Conservation (phyloP, 1,139 yeast genomes). For the Lodderomyces orthopsilosis region DNA sequence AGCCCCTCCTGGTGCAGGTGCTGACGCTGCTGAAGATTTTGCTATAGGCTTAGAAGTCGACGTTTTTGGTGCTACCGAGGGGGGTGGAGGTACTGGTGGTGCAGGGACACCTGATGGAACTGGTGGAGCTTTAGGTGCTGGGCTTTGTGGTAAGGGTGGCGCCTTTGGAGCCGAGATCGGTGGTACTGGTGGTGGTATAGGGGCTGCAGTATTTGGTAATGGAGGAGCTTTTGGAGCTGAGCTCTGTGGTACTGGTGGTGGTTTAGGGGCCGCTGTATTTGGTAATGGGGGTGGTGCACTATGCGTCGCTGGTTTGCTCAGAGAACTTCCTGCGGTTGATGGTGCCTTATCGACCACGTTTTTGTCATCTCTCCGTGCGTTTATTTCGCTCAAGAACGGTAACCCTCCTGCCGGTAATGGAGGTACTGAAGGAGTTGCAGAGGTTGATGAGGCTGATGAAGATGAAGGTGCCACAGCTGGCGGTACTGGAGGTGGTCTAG, state of each 20-base stretch:
- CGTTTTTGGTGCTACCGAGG: slow-evolving; percentile 19
- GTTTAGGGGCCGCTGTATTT: slow-evolving; percentile 8
- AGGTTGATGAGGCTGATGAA: not conserved
- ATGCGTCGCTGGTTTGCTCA: slow-evolving; percentile 6
- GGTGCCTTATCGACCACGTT: slow-evolving; percentile 53
- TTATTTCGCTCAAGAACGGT: slow-evolving; percentile 56
- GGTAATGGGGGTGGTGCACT: slow-evolving; percentile 14
- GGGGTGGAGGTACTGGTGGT: slow-evolving; percentile 15
- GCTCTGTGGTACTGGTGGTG: slow-evolving; percentile 12
- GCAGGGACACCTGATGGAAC: slow-evolving; percentile 9
- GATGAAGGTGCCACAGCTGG: not conserved
- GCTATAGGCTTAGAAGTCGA: slow-evolving; percentile 10
- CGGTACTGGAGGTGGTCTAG: slow-evolving; percentile 14
- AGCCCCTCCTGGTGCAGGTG: slow-evolving; percentile 24
- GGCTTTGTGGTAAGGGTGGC: slow-evolving; percentile 17
- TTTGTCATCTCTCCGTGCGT: slow-evolving; percentile 51
- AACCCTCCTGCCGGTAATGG: slow-evolving; percentile 27
- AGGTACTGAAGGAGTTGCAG: slow-evolving; percentile 21
- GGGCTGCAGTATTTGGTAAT: slow-evolving; percentile 8
- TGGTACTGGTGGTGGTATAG: slow-evolving; percentile 14
- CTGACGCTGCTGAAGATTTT: slow-evolving; percentile 17
- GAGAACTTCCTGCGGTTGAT: slow-evolving; percentile 11
- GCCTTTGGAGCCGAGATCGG: slow-evolving; percentile 13
- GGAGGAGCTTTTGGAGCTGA: slow-evolving; percentile 16
- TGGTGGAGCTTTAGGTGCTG: slow-evolving; percentile 15